A percentile compares a stretch with the other conserved stretches of the same genome.
These are phyloP conservation scores for Yamagishiella unicocca DNA, from an alignment of 139 green algal genomes.

Conservation along the genomic window DNA sequence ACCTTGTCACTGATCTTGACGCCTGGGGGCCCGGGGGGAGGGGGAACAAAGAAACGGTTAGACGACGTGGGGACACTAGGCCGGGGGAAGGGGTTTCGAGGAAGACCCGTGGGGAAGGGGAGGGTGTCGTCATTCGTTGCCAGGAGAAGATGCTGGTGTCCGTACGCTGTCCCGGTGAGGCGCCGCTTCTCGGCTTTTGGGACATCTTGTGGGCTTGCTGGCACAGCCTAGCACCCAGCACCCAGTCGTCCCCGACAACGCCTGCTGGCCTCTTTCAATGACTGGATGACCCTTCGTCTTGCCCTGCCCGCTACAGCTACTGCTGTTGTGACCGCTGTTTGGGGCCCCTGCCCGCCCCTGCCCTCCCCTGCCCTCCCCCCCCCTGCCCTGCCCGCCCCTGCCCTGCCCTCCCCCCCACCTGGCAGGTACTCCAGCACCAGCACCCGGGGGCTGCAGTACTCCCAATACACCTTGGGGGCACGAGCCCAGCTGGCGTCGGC, in stretches of 20 bases:
- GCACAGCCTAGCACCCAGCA: no score
- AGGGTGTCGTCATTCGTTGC: neutral
- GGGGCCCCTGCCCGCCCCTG: neutral
- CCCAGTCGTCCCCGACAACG: no score
- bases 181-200: no score
- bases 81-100: neutral
- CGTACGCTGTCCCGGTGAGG: neutral
- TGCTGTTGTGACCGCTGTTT: neutral
- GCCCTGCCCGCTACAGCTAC: neutral
- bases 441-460: constrained; percentile 83
- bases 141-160: neutral
- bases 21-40: constrained; percentile 33
- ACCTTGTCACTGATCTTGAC: constrained; percentile 75
- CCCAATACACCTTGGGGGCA: constrained; percentile 73
- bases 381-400: neutral
- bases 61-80: neutral
- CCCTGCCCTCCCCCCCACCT: constrained; percentile 38
- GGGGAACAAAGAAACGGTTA: neutral
- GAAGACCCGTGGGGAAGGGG: neutral
- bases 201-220: no score
- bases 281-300: neutral
- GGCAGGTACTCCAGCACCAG: constrained; percentile 96
- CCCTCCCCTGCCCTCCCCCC: neutral
- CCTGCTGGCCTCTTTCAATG: no score
- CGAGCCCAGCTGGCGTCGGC: constrained; percentile 68